Percentiles rank a stretch among this genome's conserved stretches.
Evolutionary conservation across 148 eudicot genomes (phyloP).

Genomic region (Camellia lanceoleosa): DNA sequence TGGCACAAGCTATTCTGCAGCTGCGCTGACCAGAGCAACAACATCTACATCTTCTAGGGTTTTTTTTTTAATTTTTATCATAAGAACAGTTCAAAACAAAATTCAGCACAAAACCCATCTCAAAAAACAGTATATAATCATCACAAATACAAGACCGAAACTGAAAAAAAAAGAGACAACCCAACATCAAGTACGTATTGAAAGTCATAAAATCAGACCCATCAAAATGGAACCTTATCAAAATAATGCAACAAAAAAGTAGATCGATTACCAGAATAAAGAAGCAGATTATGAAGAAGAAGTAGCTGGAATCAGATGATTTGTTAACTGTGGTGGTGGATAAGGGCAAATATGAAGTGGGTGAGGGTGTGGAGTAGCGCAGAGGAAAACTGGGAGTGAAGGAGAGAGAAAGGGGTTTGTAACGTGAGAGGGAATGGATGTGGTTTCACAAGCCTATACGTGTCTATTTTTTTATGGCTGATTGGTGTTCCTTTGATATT

Average conservation of each 20-base stretch:
- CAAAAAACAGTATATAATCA: not conserved
- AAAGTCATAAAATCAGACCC: not conserved
- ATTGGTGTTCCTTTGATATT: not conserved
- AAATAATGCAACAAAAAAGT: not conserved
- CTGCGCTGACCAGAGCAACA: not conserved
- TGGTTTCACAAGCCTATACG: conserved; percentile 25
- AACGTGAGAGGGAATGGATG: conserved; percentile 19
- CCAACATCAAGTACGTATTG: not conserved
- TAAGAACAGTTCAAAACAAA: not conserved
- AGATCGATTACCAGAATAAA: not conserved
- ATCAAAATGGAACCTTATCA: not conserved
- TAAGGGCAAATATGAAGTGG: not conserved
- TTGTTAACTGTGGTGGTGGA: not conserved
- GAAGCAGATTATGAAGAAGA: not conserved
- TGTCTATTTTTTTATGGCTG: conserved; percentile 12
- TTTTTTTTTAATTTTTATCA: not conserved
- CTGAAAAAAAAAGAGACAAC: not conserved
- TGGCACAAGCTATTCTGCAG: too few relatives aligned
- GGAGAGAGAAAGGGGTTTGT: conserved; percentile 1
- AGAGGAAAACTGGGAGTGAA: not conserved
- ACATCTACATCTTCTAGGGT: not conserved
- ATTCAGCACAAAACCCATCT: conserved; percentile 6
- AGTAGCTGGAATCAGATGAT: conserved; percentile 2
- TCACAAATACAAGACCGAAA: not conserved
- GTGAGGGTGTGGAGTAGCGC: not conserved